These are phyloP conservation scores for Colletotrichum cordylinicola DNA, from an alignment of 2,329 filamentous ascomycete genomes.

Conservation along the genomic window DNA sequence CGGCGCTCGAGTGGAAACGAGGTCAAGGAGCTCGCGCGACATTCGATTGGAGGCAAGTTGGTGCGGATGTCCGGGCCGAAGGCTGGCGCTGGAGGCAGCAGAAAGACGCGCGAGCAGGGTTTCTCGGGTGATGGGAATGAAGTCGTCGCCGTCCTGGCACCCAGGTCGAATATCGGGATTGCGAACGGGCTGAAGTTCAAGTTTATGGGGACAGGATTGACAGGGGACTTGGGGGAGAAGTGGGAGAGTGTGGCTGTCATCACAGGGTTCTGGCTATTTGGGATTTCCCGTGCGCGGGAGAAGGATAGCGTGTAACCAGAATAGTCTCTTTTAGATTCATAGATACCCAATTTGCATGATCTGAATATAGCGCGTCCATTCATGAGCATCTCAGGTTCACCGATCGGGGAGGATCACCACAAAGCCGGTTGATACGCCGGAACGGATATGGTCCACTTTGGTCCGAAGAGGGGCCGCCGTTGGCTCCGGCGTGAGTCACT, in stretches of 20 bases:
- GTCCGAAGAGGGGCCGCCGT: neutral
- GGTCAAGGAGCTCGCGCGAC: neutral
- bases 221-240: neutral
- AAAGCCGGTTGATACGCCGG: neutral
- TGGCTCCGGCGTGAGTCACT: neutral
- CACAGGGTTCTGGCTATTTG: neutral
- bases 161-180: neutral
- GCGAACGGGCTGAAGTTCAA: neutral
- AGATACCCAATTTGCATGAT: neutral
- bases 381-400: accelerated
- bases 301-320: neutral
- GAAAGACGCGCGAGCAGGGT: neutral
- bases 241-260: neutral
- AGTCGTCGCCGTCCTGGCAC: neutral
- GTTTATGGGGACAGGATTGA: neutral
- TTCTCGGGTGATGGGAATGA: neutral
- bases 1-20: neutral
- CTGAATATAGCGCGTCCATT: accelerated
- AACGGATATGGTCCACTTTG: neutral
- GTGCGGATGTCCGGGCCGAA: neutral
- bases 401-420: accelerated
- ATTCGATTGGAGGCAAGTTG: neutral
- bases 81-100: neutral
- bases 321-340: accelerated
- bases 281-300: neutral